These are phyloP conservation scores for Kurtzmaniella cleridarum DNA, from an alignment of 805 yeast species.

Conservation along the genomic window DNA sequence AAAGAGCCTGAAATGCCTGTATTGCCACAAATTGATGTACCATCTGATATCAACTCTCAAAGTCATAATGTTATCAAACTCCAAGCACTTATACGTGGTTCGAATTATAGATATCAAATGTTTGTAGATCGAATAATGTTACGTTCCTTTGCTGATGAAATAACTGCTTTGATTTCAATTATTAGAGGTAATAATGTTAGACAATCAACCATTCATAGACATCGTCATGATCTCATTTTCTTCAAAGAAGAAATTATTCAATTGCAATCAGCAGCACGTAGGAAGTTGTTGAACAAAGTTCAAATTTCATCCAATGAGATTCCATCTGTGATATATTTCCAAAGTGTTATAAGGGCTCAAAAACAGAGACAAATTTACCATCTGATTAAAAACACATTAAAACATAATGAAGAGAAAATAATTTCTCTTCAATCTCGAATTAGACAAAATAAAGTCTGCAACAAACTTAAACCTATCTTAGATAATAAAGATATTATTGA, in stretches of 20 bases:
- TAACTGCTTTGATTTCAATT: constrained; percentile 44
- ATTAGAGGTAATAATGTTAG: constrained; percentile 45
- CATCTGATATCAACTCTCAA: constrained; percentile 1
- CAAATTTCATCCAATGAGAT: neutral
- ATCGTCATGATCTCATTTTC: constrained; percentile 27
- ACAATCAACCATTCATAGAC: constrained; percentile 24
- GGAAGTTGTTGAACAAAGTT: constrained; percentile 12
- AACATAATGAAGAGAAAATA: constrained; percentile 12
- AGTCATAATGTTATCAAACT: constrained; percentile 38
- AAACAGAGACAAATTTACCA: neutral
- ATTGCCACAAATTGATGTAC: neutral
- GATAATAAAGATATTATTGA: constrained; percentile 17
- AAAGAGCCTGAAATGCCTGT: constrained; percentile 10
- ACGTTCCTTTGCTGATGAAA: constrained; percentile 48
- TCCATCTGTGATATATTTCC: constrained; percentile 25
- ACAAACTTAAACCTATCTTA: constrained; percentile 17
- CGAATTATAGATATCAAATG: constrained; percentile 56
- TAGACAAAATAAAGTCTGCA: constrained; percentile 16
- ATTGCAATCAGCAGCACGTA: constrained; percentile 36
- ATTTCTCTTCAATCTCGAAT: constrained; percentile 35
- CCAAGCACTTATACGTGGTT: constrained; percentile 71
- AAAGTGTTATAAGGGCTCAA: constrained; percentile 37
- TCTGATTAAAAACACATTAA: constrained; percentile 7
- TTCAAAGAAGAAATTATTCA: constrained; percentile 27
- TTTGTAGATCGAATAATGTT: constrained; percentile 60